These are phyloP conservation scores for Monosporascus sp. DNA, from an alignment of 2,329 filamentous ascomycete genomes.

Conservation along the genomic window DNA sequence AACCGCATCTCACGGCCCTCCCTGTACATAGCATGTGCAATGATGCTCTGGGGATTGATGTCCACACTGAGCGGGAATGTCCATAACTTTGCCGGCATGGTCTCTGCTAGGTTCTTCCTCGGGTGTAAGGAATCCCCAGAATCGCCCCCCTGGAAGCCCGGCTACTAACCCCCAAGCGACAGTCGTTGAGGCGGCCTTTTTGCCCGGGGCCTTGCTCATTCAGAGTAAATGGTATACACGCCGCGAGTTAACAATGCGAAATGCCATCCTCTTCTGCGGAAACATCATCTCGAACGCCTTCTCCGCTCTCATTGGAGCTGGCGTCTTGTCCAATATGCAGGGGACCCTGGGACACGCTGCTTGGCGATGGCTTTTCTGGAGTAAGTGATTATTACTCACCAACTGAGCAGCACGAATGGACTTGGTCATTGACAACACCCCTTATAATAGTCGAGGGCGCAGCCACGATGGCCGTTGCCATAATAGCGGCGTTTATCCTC, in stretches of 20 bases:
- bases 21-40: constrained; percentile 46
- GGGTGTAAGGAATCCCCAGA: constrained; percentile 31
- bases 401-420: too few species aligned
- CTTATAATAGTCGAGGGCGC: constrained; percentile 50
- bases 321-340: constrained; percentile 55
- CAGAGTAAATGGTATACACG: constrained; percentile 65
- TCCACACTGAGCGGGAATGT: constrained; percentile 52
- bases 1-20: constrained; percentile 48
- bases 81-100: constrained; percentile 48
- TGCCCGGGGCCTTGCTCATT: constrained; percentile 59
- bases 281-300: constrained; percentile 58
- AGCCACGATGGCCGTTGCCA: constrained; percentile 44
- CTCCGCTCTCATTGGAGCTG: constrained; percentile 53
- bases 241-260: constrained; percentile 48
- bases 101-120: constrained; percentile 53
- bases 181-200: constrained; percentile 57
- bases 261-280: constrained; percentile 55
- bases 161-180: too few species aligned
- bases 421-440: not conserved
- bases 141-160: too few species aligned
- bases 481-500: constrained; percentile 43
- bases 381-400: constrained; percentile 1
- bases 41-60: constrained; percentile 57
- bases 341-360: constrained; percentile 48
- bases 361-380: constrained; percentile 59